phyloP scores from a whole-genome alignment of 106 monocot species.

The Apostasia ramifera region DNA sequence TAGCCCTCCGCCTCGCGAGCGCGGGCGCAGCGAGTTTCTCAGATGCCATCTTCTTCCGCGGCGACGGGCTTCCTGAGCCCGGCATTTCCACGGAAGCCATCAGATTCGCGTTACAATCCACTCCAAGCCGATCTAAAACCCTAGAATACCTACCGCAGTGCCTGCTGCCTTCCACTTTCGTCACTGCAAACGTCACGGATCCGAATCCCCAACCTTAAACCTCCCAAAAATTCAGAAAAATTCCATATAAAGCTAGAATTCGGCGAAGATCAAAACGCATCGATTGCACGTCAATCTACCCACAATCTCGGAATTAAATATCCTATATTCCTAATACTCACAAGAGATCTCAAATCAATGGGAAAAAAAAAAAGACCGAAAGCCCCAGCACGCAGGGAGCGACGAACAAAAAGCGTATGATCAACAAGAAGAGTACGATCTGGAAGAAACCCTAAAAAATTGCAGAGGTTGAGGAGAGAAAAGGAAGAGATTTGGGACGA shows the following conservation, averaged over 20 bases:
- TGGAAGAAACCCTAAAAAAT: slow-evolving; percentile 1
- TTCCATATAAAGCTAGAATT: neutral
- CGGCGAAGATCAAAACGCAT: neutral
- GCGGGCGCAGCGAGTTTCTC: neutral
- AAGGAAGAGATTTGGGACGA: neutral
- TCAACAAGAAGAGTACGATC: neutral
- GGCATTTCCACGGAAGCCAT: slow-evolving; percentile 8
- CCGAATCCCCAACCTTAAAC: slow-evolving; percentile 1
- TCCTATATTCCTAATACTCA: neutral
- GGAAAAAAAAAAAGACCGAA: neutral
- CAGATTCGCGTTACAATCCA: neutral
- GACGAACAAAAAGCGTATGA: neutral
- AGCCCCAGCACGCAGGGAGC: neutral
- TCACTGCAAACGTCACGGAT: neutral
- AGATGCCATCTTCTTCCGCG: neutral
- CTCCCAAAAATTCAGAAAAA: slow-evolving; percentile 3
- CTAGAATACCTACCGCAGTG: neutral
- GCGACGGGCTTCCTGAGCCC: neutral
- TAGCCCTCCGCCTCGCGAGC: slow-evolving; percentile 12
- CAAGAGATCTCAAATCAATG: neutral
- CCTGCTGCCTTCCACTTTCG: neutral
- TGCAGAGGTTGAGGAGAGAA: neutral
- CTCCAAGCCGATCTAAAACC: neutral
- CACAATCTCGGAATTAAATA: slow-evolving; percentile 6
- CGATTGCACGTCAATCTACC: neutral